Percentiles rank a stretch among this genome's conserved stretches.
These are phyloP conservation scores for Pancytospora epiphaga DNA, from an alignment of 371 early-diverging fungal species.

Conservation along the genomic window DNA sequence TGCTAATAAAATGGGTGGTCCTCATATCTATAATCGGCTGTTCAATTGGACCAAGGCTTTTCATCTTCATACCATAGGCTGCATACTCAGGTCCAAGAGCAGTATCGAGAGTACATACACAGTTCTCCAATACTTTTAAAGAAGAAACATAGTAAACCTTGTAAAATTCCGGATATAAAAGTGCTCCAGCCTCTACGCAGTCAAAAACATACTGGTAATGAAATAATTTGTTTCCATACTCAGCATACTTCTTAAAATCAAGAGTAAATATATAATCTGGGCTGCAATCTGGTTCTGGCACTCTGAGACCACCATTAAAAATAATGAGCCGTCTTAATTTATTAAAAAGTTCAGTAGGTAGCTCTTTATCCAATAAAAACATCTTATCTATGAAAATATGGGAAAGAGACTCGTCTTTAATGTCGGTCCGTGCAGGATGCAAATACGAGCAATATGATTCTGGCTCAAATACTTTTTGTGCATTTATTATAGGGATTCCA, in stretches of 20 bases:
- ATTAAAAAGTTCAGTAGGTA: conserved; percentile 43
- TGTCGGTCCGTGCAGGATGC: conserved; percentile 33
- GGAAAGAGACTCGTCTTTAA: conserved; percentile 6
- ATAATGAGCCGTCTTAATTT: conserved; percentile 51
- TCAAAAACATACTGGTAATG: conserved; percentile 61
- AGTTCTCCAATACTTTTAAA: conserved; percentile 28
- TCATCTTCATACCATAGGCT: conserved; percentile 46
- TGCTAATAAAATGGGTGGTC: conserved; percentile 49
- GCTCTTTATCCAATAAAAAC: conserved; percentile 51
- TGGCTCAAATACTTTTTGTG: conserved; percentile 49
- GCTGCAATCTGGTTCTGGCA: conserved; percentile 34
- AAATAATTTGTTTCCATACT: conserved; percentile 29
- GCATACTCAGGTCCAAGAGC: neutral
- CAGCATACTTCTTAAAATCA: conserved; percentile 14
- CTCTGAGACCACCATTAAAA: conserved; percentile 55
- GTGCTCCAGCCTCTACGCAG: conserved; percentile 45
- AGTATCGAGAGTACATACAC: conserved; percentile 23
- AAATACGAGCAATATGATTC: conserved; percentile 27
- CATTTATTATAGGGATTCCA: conserved; percentile 52
- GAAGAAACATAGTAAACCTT: conserved; percentile 2
- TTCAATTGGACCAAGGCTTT: conserved; percentile 36
- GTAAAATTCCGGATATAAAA: conserved; percentile 51
- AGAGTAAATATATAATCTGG: conserved; percentile 47
- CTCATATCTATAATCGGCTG: conserved; percentile 21
- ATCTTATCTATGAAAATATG: conserved; percentile 53